Base-by-base conservation (phyloP, 2,329 filamentous ascomycete species). In the Diplodia sapinea region DNA sequence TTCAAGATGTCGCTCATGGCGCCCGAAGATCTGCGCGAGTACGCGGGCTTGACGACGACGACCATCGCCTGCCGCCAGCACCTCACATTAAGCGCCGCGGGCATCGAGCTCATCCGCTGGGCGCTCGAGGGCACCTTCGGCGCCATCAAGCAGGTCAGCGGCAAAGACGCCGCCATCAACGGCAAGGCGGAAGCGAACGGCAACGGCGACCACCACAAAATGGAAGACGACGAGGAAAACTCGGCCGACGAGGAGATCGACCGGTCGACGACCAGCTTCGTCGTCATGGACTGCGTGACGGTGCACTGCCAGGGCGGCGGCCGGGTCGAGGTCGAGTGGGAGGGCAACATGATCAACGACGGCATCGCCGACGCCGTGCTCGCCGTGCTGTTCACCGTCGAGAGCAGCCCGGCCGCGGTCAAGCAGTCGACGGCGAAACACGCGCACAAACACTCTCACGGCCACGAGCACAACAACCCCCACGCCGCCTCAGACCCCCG, bases 1-100 rank as follows among this genome's bases (percentile, higher is more conserved):
- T 98, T 99, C 79, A 97, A 98, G 78, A 88, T 99, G 76, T 96
- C 92, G 0, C 84, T 99, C 40, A 98, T 99, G 94, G 94, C 94
- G 0, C 94, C 95, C 0, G 95, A 98, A 73, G 95, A 99, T 76
- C 84, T 99, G 40, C 89, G 93, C 69, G 95, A 99, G 79, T 99
- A 97, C 77, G 95, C 95, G 0, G 95, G 95, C n/a, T 83, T 99
- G 36, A 97, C 93, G 2, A 98, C 95, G 0, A 98, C 95, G 0
- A 96, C 92, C 1, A 94, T 99, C 68, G 88, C 90, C 17, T 99
- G 95, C 83, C 93, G 93, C 73, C 94, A 99, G 79, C 91, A 93
- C 69, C 86, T 99, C 69, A 94, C 88, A 0, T 86, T 99, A 11
- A 93, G 88, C 72, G 93, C 94, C 3, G 95, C 94, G 1, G 94